Evolutionary conservation across 1,284 basidiomycete species (phyloP).

Genomic region (Abortiporus biennis): DNA sequence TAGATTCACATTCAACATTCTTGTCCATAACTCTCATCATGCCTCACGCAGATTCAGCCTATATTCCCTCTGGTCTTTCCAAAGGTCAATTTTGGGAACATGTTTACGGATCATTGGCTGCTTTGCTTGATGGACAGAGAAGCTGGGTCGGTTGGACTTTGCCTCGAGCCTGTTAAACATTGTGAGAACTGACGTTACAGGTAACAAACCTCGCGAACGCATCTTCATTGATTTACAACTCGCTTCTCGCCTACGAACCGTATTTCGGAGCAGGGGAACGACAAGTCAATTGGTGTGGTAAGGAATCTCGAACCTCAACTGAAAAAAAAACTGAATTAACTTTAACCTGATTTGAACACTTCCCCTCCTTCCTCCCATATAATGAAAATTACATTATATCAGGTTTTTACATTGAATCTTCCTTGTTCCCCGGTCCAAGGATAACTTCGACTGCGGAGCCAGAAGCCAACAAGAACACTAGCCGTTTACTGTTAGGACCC

Average conservation of each 20-base stretch:
- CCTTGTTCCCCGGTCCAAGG: constrained; percentile 51
- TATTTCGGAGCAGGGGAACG: constrained; percentile 59
- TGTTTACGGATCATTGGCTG: constrained; percentile 56
- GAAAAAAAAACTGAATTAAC: too few relatives aligned
- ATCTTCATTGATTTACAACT: constrained; percentile 73
- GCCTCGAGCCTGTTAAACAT: not conserved
- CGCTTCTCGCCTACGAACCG: constrained; percentile 59
- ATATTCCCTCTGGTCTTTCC: constrained; percentile 64
- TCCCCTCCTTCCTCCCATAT: too few relatives aligned
- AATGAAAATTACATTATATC: too few relatives aligned
- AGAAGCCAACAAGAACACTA: constrained; percentile 4
- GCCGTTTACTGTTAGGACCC: constrained; percentile 64
- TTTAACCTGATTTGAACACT: too few relatives aligned
- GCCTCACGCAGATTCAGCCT: constrained; percentile 81
- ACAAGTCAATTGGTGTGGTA: constrained; percentile 88
- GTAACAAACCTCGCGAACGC: constrained; percentile 84
- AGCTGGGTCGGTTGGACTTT: constrained; percentile 56
- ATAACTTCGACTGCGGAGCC: constrained; percentile 11
- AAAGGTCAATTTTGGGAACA: constrained; percentile 77
- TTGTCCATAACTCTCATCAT: too few relatives aligned
- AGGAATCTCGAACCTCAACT: constrained; percentile 25
- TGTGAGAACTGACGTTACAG: constrained; percentile 31
- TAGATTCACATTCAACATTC: too few relatives aligned
- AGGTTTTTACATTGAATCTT: constrained; percentile 81
- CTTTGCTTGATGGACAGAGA: constrained; percentile 60